These are phyloP conservation scores for Forsythia suspensa DNA, from an alignment of 257 asterid genomes.

Conservation along the genomic window DNA sequence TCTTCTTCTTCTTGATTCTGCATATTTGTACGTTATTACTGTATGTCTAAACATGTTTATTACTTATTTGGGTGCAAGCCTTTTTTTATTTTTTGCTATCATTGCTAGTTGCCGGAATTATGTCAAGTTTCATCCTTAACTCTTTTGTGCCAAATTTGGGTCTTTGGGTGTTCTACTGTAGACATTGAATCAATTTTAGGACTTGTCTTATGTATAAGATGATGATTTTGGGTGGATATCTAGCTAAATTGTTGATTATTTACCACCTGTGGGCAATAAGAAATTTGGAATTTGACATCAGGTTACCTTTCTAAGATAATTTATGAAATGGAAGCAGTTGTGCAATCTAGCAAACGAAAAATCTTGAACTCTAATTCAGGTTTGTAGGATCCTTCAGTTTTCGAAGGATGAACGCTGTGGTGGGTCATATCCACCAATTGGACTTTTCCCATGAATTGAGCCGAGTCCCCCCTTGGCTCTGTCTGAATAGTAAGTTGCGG, in stretches of 20 bases:
- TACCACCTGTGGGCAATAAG: neutral
- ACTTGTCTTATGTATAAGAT: neutral
- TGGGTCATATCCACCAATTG: neutral
- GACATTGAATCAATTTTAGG: neutral
- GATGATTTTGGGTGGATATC: neutral
- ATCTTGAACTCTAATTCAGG: neutral
- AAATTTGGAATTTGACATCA: neutral
- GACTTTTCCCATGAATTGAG: neutral
- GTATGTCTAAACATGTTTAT: neutral
- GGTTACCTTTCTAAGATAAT: neutral
- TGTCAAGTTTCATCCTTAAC: neutral
- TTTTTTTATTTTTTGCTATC: neutral
- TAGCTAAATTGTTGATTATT: neutral
- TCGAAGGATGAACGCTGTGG: neutral
- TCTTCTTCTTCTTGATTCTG: neutral
- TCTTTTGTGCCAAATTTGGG: neutral
- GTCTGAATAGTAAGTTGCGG: neutral
- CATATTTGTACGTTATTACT: neutral
- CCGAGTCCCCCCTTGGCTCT: neutral
- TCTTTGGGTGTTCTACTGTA: neutral
- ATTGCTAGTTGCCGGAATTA: neutral
- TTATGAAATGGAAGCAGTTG: neutral
- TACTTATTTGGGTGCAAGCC: slow-evolving; percentile 7
- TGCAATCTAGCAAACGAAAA: neutral
- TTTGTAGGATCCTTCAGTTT: neutral